Conservation (phyloP, 2,329 filamentous ascomycete genomes). For the Aspergillus hiratsukae region DNA sequence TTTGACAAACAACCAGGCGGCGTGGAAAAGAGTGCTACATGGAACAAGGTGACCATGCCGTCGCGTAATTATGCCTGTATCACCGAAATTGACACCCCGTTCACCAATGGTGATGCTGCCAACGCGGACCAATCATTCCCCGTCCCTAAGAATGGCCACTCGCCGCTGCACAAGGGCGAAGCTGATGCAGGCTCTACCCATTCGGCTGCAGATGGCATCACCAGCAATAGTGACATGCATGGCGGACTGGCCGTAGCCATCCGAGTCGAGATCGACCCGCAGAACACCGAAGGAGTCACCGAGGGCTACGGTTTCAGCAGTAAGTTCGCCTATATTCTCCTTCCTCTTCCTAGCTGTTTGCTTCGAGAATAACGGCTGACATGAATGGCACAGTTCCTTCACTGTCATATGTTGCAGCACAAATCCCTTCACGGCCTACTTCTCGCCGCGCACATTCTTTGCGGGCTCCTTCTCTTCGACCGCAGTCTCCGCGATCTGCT, state of each 20-base stretch:
- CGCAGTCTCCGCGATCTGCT: slow-evolving; percentile 6
- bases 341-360: neutral
- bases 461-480: slow-evolving; percentile 9
- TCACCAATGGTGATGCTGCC: slow-evolving; percentile 18
- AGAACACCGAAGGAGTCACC: slow-evolving; percentile 37
- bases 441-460: slow-evolving; percentile 7
- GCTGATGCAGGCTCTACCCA: slow-evolving; percentile 72
- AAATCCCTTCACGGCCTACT: slow-evolving; percentile 7
- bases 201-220: slow-evolving; percentile 58
- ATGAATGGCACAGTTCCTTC: slow-evolving; percentile 15
- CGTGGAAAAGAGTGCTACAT: slow-evolving; percentile 59
- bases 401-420: slow-evolving; percentile 10
- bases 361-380: slow-evolving; percentile 2
- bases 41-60: slow-evolving; percentile 82
- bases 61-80: slow-evolving; percentile 63
- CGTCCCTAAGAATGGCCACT: slow-evolving; percentile 59
- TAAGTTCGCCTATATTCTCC: slow-evolving; percentile 25
- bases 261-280: slow-evolving; percentile 45
- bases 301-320: slow-evolving; percentile 48
- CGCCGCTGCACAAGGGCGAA: slow-evolving; percentile 71
- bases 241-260: slow-evolving; percentile 44
- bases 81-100: slow-evolving; percentile 44
- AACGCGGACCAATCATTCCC: slow-evolving; percentile 24
- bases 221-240: slow-evolving; percentile 31
- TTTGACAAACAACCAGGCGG: slow-evolving; percentile 59